Evolutionary conservation across 2,329 filamentous ascomycete species (phyloP), one percentile per base, ranked within the genome.

Genomic region (Pseudocercospora cruenta): DNA sequence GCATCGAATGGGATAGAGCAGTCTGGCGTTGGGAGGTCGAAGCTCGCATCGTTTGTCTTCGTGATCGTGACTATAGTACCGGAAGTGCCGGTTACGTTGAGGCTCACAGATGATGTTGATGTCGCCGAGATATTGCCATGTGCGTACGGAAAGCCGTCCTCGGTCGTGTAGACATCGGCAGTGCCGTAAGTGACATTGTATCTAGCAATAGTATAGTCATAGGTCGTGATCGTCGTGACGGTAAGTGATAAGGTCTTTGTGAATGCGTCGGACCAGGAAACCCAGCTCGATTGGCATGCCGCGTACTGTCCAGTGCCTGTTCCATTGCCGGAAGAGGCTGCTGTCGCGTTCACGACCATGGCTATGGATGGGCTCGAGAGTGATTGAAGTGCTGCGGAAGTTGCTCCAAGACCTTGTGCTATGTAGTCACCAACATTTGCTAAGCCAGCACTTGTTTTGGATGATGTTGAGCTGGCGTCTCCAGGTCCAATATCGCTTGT

Each of bases 141-240:
- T 33, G 53, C 53, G 31, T 57, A 57, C 2, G 53, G 53, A 33
- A 57, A 31, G 1, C 22, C 53, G 21, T 28, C 24, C 19, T 22
- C 51, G 4, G 69, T 68, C 28, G 70, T 68, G 53, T 72, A 72
- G 14, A 72, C 69, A 49, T 69, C 65, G 10, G 63, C 70, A 16
- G 62, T 68, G n/a, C 70, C 70, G 54, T 68, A 70, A 0, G 65
- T 64, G 7, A 70, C 31, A 19, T 45, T 55, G 21, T 58, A 60
- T 16, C 31, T 64, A n/a, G 45, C 24, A 7, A 59, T 43, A 12
- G 63, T 64, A 43, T 61, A 59, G 26, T 61, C 26, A 16, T 51
- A 51, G 19, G 33, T 63, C 33, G 60, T 65, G n/a, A 62, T 53
- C 4, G 36, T 33, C 31, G 47, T 12, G 39, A 58, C 12, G 39